phyloP scores from a whole-genome alignment of 805 yeast species.

The Ogataea naganishii region DNA sequence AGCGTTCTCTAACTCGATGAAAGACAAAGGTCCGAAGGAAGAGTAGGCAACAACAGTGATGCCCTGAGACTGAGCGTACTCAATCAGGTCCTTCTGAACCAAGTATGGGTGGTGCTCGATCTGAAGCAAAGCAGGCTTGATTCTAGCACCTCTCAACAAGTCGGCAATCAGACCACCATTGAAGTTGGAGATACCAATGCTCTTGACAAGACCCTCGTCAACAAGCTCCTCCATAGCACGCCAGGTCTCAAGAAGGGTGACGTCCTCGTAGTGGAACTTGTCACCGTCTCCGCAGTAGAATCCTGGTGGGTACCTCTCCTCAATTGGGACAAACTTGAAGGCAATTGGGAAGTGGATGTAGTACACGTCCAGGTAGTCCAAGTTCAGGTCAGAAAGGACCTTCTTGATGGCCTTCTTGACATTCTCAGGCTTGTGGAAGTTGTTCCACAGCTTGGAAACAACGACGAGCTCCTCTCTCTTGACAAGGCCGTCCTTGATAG shows the following conservation, averaged over 20 bases:
- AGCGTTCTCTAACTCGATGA: slow-evolving; percentile 31
- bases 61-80: slow-evolving; percentile 28
- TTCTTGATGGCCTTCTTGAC: slow-evolving; percentile 32
- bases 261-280: slow-evolving; percentile 32
- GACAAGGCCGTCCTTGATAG: slow-evolving; percentile 58
- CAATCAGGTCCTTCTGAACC: slow-evolving; percentile 34
- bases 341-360: slow-evolving; percentile 45
- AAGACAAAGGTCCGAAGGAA: slow-evolving; percentile 42
- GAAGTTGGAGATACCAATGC: slow-evolving; percentile 48
- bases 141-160: slow-evolving; percentile 34
- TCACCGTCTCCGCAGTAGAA: slow-evolving; percentile 38
- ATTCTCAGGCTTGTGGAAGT: slow-evolving; percentile 35
- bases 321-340: slow-evolving; percentile 33
- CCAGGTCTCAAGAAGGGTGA: slow-evolving; percentile 43
- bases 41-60: slow-evolving; percentile 38
- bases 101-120: slow-evolving; percentile 51
- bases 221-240: slow-evolving; percentile 39
- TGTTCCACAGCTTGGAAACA: slow-evolving; percentile 59
- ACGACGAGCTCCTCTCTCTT: slow-evolving; percentile 64
- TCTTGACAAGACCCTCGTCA: slow-evolving; percentile 32
- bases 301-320: slow-evolving; percentile 37
- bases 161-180: slow-evolving; percentile 36
- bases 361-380: slow-evolving; percentile 40
- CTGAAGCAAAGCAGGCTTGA: slow-evolving; percentile 41
- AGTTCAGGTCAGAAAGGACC: slow-evolving; percentile 31